Evolutionary conservation across 2,329 filamentous ascomycete species (phyloP), one percentile per base, ranked within the genome.

Genomic region (Calonectria pseudoreteaudii): DNA sequence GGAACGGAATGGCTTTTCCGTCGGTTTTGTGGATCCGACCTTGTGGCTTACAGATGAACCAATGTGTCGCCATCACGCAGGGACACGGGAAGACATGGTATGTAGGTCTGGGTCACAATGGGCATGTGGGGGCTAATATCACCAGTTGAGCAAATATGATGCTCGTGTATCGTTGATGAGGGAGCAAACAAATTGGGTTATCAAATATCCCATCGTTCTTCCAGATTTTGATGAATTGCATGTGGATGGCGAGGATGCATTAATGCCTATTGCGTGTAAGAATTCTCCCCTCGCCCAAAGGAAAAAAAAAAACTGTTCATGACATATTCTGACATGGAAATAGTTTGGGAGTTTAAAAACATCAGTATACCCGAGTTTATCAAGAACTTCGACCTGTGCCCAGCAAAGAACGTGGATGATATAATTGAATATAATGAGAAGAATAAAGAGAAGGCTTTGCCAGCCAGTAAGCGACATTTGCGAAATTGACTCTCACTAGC

Each of bases 291-390:
- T 31, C 4, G n/a, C n/a, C 8, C 8, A 31, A 31, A 31, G n/a
- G n/a, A 31, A 31, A 31, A 23, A 49, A 23, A 38, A 34, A 7
- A 16, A 1, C 2, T 23, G 13, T 11, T 31, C 11, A 11, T 18
- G 8, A n/a, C 14, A 2, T 6, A 31, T 11, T 7, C 18, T 69
- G 30, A 69, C 49, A n/a, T 8, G 9, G 8, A 2, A 52, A 30
- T 18, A 69, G 67, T 62, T 41, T 69, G 67, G 67, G 67, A 69
- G 16, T 69, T 69, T 14, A 69, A 64, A 49, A 69, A 69, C 18
- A 31, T 69, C 14, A 41, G 67, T 18, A 50, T 69, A 9, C 56
- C 67, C 20, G 3, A 28, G 18, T 64, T 69, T 30, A 16, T 69
- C 5, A 8, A 64, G 18, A 34, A 34, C 30, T 69, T 69, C n/a